Base-by-base conservation (phyloP, 2,329 filamentous ascomycete species). In the Verticillium longisporum region DNA sequence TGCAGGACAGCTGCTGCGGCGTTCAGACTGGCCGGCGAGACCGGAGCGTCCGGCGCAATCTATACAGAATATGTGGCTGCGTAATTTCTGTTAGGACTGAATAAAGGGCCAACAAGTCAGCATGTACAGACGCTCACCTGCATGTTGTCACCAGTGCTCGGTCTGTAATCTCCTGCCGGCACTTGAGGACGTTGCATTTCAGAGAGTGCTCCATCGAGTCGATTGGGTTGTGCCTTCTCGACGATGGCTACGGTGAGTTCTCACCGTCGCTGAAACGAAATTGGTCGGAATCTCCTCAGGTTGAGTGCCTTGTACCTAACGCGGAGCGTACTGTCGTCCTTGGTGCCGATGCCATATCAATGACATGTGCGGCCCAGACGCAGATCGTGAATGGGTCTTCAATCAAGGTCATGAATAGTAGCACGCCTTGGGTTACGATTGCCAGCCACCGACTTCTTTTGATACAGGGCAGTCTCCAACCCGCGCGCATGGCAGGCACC, bases 71-170 rank as follows among this genome's bases (percentile, higher is more conserved):
- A 96, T 88, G 74, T 97, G 94, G 64, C 92, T 92, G 45, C 45
- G 2, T 26, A 18, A 14, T 21, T 13, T 18, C 11, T 13, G n/a
- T 21, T 5, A 50, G 38, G 38, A 41, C 15, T 14, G 54, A 7
- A 32, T 7, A 56, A 11, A 11, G 21, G 14, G 5, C 56, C 6
- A 37, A 55, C 36, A 38, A 66, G 3, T 26, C 4, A 26, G 26
- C 26, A 26, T 26, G 57, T 7, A 4, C 53, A 18, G 31, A 37
- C 32, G 31, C 67, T 33, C 58, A 90, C 91, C 89, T 92, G 84
- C 93, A 98, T 14, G 90, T 95, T 4, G 93, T 97, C 37, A 97
- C 91, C 1, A 97, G 82, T 11, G 92, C 93, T 64, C 83, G 81
- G 50, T 90, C 86, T 37, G 78, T 80, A 37, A 97, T 81, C 65